Conservation (phyloP, 2,329 filamentous ascomycete genomes). For the Calonectria pauciramosa region DNA sequence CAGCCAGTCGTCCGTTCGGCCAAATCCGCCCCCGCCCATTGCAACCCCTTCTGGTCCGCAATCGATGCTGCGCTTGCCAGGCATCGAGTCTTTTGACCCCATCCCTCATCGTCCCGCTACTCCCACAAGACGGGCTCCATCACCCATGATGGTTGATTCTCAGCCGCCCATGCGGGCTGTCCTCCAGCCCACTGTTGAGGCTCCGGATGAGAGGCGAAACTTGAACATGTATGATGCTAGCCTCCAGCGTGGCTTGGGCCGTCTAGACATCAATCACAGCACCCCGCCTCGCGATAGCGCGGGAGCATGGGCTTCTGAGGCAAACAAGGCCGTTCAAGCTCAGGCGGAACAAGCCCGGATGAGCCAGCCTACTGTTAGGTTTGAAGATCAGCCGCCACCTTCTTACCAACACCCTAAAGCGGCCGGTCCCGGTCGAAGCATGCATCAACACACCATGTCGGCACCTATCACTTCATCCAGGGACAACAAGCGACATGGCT, state of each 20-base stretch:
- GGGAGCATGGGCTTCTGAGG: constrained; percentile 69
- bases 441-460: constrained; percentile 72
- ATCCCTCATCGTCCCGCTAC: constrained; percentile 74
- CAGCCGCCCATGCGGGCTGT: constrained; percentile 54
- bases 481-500: constrained; percentile 76
- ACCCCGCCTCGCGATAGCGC: constrained; percentile 66
- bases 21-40: constrained; percentile 65
- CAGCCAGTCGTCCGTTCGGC: constrained; percentile 74
- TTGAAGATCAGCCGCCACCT: constrained; percentile 63
- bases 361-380: constrained; percentile 65
- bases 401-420: constrained; percentile 49
- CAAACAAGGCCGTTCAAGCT: constrained; percentile 67
- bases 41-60: constrained; percentile 65
- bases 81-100: constrained; percentile 93
- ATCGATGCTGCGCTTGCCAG: constrained; percentile 79
- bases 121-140: constrained; percentile 74
- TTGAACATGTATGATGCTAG: constrained; percentile 74
- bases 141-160: constrained; percentile 83
- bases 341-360: constrained; percentile 65
- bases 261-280: constrained; percentile 73
- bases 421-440: constrained; percentile 47
- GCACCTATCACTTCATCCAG: constrained; percentile 70
- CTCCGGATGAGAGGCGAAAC: constrained; percentile 63
- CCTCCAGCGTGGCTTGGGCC: constrained; percentile 75
- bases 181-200: constrained; percentile 48